Conservation (phyloP, 164 flowering plant genomes). For the Stephania japonica region DNA sequence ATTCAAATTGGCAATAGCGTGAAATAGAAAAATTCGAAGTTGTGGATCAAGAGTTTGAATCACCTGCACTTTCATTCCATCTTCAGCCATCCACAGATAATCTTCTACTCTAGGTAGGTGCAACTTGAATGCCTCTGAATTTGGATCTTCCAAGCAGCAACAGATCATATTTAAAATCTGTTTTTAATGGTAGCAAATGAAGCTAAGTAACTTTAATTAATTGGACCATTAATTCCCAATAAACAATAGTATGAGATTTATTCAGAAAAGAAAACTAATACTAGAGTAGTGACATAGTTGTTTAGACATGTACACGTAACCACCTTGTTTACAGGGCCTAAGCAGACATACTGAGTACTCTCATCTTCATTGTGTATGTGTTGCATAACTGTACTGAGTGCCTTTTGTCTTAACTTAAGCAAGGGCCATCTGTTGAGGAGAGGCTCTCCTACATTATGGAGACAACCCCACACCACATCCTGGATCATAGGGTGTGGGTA, state of each 20-base stretch:
- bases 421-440: conserved; percentile 51
- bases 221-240: no score
- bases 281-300: not conserved
- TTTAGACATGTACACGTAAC: not conserved
- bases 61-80: conserved; percentile 90
- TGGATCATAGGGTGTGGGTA: conserved; percentile 69
- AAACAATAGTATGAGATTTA: no score
- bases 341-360: conserved; percentile 61
- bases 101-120: conserved; percentile 73
- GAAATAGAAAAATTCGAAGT: no score
- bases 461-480: conserved; percentile 60
- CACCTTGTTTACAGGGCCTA: conserved; percentile 84
- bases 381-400: conserved; percentile 41
- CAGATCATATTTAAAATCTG: conserved; percentile 18
- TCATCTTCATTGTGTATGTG: conserved; percentile 83
- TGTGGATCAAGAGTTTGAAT: no score
- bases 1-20: no score
- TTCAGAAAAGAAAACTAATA: no score
- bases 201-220: not conserved
- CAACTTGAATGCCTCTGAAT: conserved; percentile 60
- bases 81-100: conserved; percentile 58
- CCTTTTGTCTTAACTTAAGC: conserved; percentile 51
- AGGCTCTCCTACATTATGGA: conserved; percentile 51
- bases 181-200: not conserved
- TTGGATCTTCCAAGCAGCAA: conserved; percentile 40